Percentiles rank a stretch among this genome's conserved stretches.
These are phyloP conservation scores for Halophytophthora polymorphica DNA, from an alignment of 352 stramenopile genomes.

Conservation along the genomic window DNA sequence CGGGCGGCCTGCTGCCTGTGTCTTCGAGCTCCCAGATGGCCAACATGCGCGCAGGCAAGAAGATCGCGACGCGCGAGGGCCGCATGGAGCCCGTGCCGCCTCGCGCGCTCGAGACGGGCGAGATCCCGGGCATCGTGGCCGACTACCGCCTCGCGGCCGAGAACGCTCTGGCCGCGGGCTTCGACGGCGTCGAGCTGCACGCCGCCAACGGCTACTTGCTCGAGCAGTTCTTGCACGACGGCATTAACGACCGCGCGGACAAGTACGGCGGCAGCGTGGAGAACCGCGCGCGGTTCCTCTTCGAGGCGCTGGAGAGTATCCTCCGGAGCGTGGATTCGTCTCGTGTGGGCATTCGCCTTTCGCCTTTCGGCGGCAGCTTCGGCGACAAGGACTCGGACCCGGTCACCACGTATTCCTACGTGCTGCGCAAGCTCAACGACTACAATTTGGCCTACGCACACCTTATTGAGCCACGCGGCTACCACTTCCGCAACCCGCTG, in stretches of 20 bases:
- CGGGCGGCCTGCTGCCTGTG: conserved; percentile 46
- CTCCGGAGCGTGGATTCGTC: conserved; percentile 27
- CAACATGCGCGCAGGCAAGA: conserved; percentile 29
- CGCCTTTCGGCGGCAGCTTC: conserved; percentile 48
- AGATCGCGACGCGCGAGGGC: conserved; percentile 38
- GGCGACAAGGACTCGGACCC: conserved; percentile 44
- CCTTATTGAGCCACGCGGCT: conserved; percentile 54
- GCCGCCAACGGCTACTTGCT: conserved; percentile 91
- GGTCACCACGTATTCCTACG: conserved; percentile 45
- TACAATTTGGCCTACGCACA: conserved; percentile 61
- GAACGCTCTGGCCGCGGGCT: conserved; percentile 73
- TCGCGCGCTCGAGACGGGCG: conserved; percentile 57
- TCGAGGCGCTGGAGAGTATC: conserved; percentile 67
- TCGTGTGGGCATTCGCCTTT: conserved; percentile 45
- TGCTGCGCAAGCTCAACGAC: conserved; percentile 50
- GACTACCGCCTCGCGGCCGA: conserved; percentile 69
- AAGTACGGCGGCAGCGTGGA: conserved; percentile 83
- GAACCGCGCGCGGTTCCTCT: conserved; percentile 80
- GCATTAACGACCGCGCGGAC: conserved; percentile 83
- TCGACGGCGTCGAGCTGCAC: conserved; percentile 91
- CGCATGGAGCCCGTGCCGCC: conserved; percentile 48
- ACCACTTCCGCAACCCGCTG: conserved; percentile 33
- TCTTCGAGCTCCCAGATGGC: conserved; percentile 48
- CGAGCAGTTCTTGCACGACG: conserved; percentile 87
- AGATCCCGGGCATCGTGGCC: conserved; percentile 66